A percentile compares a stretch with the other conserved stretches of the same genome.
Evolutionary conservation across 495 filamentous ascomycete species (phyloP).

Genomic region (Aspergillus egyptiacus): DNA sequence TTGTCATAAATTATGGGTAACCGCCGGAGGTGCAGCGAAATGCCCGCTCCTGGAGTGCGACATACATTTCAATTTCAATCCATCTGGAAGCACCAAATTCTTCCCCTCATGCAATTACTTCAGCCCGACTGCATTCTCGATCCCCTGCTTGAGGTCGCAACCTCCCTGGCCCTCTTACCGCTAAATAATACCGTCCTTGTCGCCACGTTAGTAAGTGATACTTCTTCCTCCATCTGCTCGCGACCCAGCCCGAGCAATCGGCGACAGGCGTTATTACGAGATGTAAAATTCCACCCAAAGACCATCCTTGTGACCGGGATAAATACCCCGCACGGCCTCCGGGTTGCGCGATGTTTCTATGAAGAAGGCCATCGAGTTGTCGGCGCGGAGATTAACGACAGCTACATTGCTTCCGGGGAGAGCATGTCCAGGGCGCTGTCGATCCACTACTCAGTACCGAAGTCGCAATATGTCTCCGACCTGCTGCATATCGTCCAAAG

Average conservation of each 20-base stretch:
- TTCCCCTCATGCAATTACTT: conserved; percentile 1
- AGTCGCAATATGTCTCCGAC: conserved; percentile 39
- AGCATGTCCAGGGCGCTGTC: conserved; percentile 43
- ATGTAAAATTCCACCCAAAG: conserved; percentile 45
- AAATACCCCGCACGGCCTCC: conserved; percentile 60
- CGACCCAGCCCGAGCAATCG: conserved; percentile 9
- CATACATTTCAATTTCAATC: conserved; percentile 10
- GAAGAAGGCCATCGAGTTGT: conserved; percentile 63
- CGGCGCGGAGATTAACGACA: conserved; percentile 60
- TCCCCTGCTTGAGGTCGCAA: conserved; percentile 27
- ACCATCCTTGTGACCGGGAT: conserved; percentile 70
- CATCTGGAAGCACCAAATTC: conserved; percentile 4
- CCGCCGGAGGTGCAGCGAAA: conserved; percentile 1
- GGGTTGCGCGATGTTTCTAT: conserved; percentile 61
- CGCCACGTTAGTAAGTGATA: conserved; percentile 29
- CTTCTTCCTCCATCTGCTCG: conserved; percentile 15
- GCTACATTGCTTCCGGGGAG: conserved; percentile 35
- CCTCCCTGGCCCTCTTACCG: conserved; percentile 47
- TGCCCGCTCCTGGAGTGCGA: conserved; percentile 17
- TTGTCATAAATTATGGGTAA: too few species aligned
- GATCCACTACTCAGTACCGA: conserved; percentile 49
- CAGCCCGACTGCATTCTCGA: conserved; percentile 17
- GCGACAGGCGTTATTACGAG: conserved; percentile 26
- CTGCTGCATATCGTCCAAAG: conserved; percentile 52
- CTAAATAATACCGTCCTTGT: conserved; percentile 47